A percentile compares a stretch with the other conserved stretches of the same genome.
Evolutionary conservation across 805 yeast genomes (phyloP).

Genomic region (Jamesozyma rosinii): DNA sequence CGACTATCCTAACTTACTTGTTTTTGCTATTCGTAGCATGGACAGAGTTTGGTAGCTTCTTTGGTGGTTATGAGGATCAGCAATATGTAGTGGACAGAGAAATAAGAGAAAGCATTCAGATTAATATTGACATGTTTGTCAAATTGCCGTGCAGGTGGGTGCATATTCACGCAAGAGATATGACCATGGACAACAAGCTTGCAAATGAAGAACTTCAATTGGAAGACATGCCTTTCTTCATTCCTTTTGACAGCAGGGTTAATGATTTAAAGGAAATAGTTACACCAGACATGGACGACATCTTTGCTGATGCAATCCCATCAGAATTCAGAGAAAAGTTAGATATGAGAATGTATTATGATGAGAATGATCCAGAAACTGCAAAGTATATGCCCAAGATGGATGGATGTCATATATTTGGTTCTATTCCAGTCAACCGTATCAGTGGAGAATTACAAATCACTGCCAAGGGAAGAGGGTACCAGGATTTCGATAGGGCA

Average conservation of each 20-base stretch:
- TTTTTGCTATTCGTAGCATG: conserved; percentile 61
- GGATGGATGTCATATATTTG: conserved; percentile 78
- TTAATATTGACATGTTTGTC: conserved; percentile 73
- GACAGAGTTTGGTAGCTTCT: conserved; percentile 74
- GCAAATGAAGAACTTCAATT: conserved; percentile 69
- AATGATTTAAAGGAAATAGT: conserved; percentile 39
- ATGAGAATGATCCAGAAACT: conserved; percentile 11
- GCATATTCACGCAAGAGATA: conserved; percentile 68
- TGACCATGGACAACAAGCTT: conserved; percentile 64
- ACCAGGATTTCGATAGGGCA: conserved; percentile 36
- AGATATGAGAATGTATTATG: conserved; percentile 25
- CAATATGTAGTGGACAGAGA: conserved; percentile 65
- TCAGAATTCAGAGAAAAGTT: conserved; percentile 50
- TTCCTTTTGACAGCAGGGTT: conserved; percentile 43
- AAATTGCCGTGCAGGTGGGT: conserved; percentile 75
- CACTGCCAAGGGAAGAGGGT: conserved; percentile 66
- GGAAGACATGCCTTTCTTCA: conserved; percentile 51
- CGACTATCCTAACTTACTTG: conserved; percentile 56
- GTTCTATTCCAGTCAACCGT: conserved; percentile 73
- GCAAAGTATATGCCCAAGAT: conserved; percentile 42
- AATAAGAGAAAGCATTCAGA: conserved; percentile 47
- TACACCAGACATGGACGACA: conserved; percentile 58
- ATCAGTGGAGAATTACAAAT: conserved; percentile 82
- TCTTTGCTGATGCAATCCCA: conserved; percentile 53
- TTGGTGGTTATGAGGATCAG: conserved; percentile 74